Evolutionary conservation across 1,139 yeast genomes (phyloP).

Genomic region (Suhomyces ambrosiae): DNA sequence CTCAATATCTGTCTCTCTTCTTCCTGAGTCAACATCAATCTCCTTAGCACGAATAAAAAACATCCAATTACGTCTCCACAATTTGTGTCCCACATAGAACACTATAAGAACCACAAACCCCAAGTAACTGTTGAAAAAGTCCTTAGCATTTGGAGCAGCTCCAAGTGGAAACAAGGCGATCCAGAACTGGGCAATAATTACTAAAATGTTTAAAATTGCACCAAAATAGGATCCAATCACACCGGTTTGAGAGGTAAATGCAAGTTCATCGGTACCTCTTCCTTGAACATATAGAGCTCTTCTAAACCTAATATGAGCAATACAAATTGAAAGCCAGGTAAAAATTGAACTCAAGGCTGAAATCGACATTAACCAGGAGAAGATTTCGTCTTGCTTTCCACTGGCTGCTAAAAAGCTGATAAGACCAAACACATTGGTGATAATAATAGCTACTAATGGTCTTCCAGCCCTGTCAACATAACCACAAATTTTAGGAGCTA

Average conservation of each 20-base stretch:
- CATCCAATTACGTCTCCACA: constrained; percentile 40
- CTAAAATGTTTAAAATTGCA: constrained; percentile 46
- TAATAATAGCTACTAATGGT: constrained; percentile 33
- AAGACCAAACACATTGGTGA: constrained; percentile 33
- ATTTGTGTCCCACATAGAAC: constrained; percentile 43
- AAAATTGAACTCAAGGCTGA: constrained; percentile 43
- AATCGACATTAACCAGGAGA: constrained; percentile 41
- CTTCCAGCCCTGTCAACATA: constrained; percentile 31
- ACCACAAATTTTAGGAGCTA: constrained; percentile 30
- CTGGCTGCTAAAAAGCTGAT: constrained; percentile 35
- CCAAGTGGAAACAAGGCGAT: constrained; percentile 44
- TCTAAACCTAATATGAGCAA: constrained; percentile 42
- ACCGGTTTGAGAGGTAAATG: constrained; percentile 58
- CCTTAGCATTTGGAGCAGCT: constrained; percentile 35
- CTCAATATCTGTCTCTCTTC: constrained; percentile 68
- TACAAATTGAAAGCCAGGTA: constrained; percentile 43
- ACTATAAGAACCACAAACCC: constrained; percentile 41
- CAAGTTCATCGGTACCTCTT: constrained; percentile 50
- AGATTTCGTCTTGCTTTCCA: constrained; percentile 34
- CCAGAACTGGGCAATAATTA: constrained; percentile 58
- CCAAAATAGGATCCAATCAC: constrained; percentile 57
- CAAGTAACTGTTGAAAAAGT: constrained; percentile 39
- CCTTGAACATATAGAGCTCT: constrained; percentile 34
- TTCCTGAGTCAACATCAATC: constrained; percentile 69
- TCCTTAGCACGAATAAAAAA: constrained; percentile 49